Evolutionary conservation across 2,329 filamentous ascomycete species (phyloP).

Genomic region (Alternaria brassicicola): DNA sequence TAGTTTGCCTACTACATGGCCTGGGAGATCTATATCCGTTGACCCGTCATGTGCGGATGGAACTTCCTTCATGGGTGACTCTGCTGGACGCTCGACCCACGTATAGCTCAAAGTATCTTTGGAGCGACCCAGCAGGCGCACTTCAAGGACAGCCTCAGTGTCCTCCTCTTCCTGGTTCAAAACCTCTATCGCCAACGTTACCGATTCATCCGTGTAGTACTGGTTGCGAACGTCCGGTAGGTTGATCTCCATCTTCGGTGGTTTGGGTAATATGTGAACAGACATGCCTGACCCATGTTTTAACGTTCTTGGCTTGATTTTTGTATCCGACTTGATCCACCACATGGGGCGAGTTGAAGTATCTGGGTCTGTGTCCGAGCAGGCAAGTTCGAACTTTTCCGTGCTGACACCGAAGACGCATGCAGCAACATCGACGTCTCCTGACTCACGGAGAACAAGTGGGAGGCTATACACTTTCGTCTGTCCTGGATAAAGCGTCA

Average conservation of each 20-base stretch:
- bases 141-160: conserved; percentile 72
- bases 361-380: conserved; percentile 60
- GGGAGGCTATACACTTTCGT: conserved; percentile 73
- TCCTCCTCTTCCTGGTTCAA: conserved; percentile 84
- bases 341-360: conserved; percentile 34
- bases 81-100: conserved; percentile 53
- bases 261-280: conserved; percentile 81
- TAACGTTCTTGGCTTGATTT: conserved; percentile 37
- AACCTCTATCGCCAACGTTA: conserved; percentile 72
- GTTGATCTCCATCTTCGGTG: conserved; percentile 84
- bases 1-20: conserved; percentile 47
- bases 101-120: conserved; percentile 53
- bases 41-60: conserved; percentile 31
- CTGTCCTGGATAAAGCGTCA: conserved; percentile 70
- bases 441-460: conserved; percentile 79
- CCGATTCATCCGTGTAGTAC: conserved; percentile 83
- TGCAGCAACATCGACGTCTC: conserved; percentile 71
- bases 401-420: conserved; percentile 68
- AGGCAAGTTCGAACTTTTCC: conserved; percentile 70
- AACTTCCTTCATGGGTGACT: conserved; percentile 40
- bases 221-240: conserved; percentile 68
- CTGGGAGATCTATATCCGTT: conserved; percentile 42
- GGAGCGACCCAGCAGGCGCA: conserved; percentile 67
- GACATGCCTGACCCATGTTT: conserved; percentile 51
- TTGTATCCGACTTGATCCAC: conserved; percentile 40